Conservation (phyloP, 805 yeast species). For the Brettanomyces sp. region DNA sequence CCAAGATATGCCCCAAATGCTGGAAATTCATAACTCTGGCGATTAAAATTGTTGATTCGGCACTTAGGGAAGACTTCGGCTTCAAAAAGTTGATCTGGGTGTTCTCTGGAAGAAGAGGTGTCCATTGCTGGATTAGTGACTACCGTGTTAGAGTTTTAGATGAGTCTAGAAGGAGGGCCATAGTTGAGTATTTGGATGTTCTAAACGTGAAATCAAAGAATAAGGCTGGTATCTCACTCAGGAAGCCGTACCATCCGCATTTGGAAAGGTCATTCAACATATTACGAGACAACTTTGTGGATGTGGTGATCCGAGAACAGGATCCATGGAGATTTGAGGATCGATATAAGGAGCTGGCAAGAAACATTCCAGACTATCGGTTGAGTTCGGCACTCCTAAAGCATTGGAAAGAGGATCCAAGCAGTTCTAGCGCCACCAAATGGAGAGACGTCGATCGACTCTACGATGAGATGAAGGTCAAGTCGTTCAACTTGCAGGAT, state of each 20-base stretch:
- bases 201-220: conserved; percentile 44
- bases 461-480: conserved; percentile 30
- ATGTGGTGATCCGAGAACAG: conserved; percentile 66
- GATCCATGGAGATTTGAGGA: conserved; percentile 70
- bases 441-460: conserved; percentile 69
- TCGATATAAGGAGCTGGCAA: conserved; percentile 45
- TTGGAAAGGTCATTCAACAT: conserved; percentile 64
- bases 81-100: conserved; percentile 86
- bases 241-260: conserved; percentile 87
- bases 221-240: conserved; percentile 37
- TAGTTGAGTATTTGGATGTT: conserved; percentile 79
- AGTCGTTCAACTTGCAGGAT: conserved; percentile 42
- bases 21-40: conserved; percentile 91
- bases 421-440: conserved; percentile 48
- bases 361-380: conserved; percentile 54
- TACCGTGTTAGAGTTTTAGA: conserved; percentile 63
- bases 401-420: conserved; percentile 50
- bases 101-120: conserved; percentile 97
- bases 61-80: conserved; percentile 83
- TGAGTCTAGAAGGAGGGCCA: conserved; percentile 66
- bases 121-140: conserved; percentile 97
- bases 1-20: conserved; percentile 78
- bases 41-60: conserved; percentile 58
- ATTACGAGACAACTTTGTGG: conserved; percentile 53
- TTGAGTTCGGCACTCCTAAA: conserved; percentile 42